Percentiles rank a stretch among this genome's conserved stretches.
Conservation (phyloP, 1,284 basidiomycete genomes). For the Marasmius fiardii region DNA sequence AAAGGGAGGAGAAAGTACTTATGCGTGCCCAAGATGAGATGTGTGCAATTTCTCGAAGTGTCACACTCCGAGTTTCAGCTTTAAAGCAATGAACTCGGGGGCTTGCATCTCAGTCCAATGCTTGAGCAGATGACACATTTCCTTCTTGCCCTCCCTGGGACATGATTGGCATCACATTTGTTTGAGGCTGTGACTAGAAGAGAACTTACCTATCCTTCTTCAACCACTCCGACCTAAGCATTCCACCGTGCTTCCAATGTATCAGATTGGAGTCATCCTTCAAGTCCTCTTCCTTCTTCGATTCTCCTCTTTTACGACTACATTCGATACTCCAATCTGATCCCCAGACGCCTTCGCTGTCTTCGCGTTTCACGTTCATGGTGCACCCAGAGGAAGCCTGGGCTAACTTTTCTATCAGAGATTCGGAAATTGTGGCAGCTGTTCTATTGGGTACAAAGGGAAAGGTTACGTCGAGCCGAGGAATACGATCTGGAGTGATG, state of each 20-base stretch:
- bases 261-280: slow-evolving; percentile 29
- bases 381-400: slow-evolving; percentile 25
- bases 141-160: slow-evolving; percentile 44
- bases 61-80: slow-evolving; percentile 50
- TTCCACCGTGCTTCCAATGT: slow-evolving; percentile 46
- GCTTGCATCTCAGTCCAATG: slow-evolving; percentile 44
- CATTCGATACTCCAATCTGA: slow-evolving; percentile 18
- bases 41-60: not conserved
- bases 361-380: slow-evolving; percentile 36
- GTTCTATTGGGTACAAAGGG: slow-evolving; percentile 62
- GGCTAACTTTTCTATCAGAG: slow-evolving; percentile 43
- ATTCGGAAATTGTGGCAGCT: slow-evolving; percentile 45
- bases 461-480: slow-evolving; percentile 46
- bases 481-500: slow-evolving; percentile 43
- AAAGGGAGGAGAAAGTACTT: not conserved
- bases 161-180: slow-evolving; percentile 2
- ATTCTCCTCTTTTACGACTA: slow-evolving; percentile 28
- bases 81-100: slow-evolving; percentile 47
- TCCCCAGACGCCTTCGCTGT: slow-evolving; percentile 30
- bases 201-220: slow-evolving; percentile 46
- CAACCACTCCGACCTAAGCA: slow-evolving; percentile 45
- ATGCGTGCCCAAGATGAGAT: not conserved
- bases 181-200: not conserved
- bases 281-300: slow-evolving; percentile 31
- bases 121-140: slow-evolving; percentile 43